Percentiles rank a stretch among this genome's conserved stretches.
Evolutionary conservation across 495 filamentous ascomycete species (phyloP).

Genomic region (Aspergillus biplanus): DNA sequence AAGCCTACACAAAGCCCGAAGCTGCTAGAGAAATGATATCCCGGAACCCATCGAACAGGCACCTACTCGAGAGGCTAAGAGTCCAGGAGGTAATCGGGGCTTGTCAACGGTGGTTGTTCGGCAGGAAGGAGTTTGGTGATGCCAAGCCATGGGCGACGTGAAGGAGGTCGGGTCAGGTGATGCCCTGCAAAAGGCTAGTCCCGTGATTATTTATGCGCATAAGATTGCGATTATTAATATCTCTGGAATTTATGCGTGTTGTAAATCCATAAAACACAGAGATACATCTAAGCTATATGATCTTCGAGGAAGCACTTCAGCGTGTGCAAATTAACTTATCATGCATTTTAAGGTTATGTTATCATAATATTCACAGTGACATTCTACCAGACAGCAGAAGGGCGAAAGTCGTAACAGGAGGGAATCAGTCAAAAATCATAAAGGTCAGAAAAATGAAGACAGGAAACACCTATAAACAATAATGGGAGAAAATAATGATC

Average conservation of each 20-base stretch:
- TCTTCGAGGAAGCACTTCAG: neutral
- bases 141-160: slow-evolving; percentile 47
- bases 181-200: slow-evolving; percentile 28
- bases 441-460: slow-evolving; percentile 25
- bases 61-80: slow-evolving; percentile 26
- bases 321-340: neutral
- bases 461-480: slow-evolving; percentile 37
- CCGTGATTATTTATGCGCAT: slow-evolving; percentile 1
- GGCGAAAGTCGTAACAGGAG: slow-evolving; percentile 27
- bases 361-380: slow-evolving; percentile 19
- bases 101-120: slow-evolving; percentile 28
- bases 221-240: too few species aligned
- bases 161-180: slow-evolving; percentile 42
- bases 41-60: slow-evolving; percentile 34
- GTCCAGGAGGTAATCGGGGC: slow-evolving; percentile 24
- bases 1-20: slow-evolving; percentile 28
- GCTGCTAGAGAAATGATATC: slow-evolving; percentile 28
- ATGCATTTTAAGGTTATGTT: neutral
- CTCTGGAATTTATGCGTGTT: too few species aligned
- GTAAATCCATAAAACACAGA: neutral
- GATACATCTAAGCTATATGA: neutral
- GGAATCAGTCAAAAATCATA: slow-evolving; percentile 36
- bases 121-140: slow-evolving; percentile 43
- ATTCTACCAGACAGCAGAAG: slow-evolving; percentile 4
- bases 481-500: slow-evolving; percentile 23